Base-by-base conservation (phyloP, 2,329 filamentous ascomycete genomes). In the Stemphylium beticola region DNA sequence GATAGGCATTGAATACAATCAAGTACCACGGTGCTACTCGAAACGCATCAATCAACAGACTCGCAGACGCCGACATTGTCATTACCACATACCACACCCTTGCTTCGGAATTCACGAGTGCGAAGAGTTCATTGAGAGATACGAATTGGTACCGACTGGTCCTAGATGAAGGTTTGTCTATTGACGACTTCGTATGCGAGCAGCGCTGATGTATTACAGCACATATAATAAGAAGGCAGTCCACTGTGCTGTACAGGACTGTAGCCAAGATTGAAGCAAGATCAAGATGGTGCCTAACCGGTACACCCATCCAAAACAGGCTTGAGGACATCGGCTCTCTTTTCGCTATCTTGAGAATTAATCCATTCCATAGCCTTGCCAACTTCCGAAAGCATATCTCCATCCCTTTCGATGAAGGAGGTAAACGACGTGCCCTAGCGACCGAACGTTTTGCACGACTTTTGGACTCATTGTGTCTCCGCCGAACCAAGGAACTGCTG, bases 301-400 rank as follows among this genome's bases (percentile, higher is more conserved):
- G 70, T 2, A 73, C 71, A 0, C 83, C 82, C 0, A 80, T 85
- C 20, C 83, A 85, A 53, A 85, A 85, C 57, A 72, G 70, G 2
- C 71, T 85, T 0, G 78, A 80, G 6, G 83, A 85, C 43, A 75
- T 85, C 3, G 82, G 79, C 0, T 75, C 82, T 0, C 69, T 85
- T 0, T 76, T 84, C 37, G 73, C 76, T 1, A 85, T 85, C 56
- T 63, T 85, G 18, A 67, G 74, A 38, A 73, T 78, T 1, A 67
- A 69, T 17, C 78, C 76, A 1, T 80, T 83, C 53, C 67, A 78
- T 29, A 77, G 66, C n/a, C 54, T 74, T 4, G 63, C 71, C 1
- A 68, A 61, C 4, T 83, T 83, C 53, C 75, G 79, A 2, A 73
- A 73, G n/a, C 77, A 67, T 43, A 79, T 84, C n/a, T 71, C 71